phyloP scores from a whole-genome alignment of 768 basidiomycete species.

The Pleurotus salmoneostramineus region DNA sequence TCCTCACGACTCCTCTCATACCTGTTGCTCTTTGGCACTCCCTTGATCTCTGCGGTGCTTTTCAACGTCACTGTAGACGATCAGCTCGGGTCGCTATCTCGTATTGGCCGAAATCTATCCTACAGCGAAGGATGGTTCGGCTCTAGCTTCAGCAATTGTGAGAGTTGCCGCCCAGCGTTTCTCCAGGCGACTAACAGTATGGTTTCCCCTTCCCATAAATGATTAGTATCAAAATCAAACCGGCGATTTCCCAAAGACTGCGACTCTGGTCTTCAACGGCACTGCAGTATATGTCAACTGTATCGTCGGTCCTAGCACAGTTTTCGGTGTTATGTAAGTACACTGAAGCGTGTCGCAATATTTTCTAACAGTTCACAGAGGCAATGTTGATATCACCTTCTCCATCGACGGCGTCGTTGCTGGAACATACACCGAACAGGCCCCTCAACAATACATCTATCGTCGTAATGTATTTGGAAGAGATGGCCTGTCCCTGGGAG shows the following conservation, averaged over 20 bases:
- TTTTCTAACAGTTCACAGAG: background rate
- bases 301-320: background rate
- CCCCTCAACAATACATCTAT: background rate
- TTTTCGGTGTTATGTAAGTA: background rate
- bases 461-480: background rate
- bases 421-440: background rate
- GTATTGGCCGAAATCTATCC: background rate
- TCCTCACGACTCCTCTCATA: slow-evolving; percentile 17
- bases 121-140: slow-evolving; percentile 5
- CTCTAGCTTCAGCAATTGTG: background rate
- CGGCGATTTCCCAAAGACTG: background rate
- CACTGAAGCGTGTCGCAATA: background rate
- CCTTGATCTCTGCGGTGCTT: background rate
- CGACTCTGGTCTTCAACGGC: slow-evolving; percentile 1
- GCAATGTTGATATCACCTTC: slow-evolving; percentile 4
- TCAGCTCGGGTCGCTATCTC: background rate
- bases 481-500: background rate
- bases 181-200: background rate
- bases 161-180: background rate
- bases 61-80: slow-evolving; percentile 6
- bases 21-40: slow-evolving; percentile 13
- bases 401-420: background rate
- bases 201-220: background rate
- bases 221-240: background rate
- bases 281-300: slow-evolving; percentile 7